Conservation (phyloP, 306 rosid species). For the Gleditsia sinensis region DNA sequence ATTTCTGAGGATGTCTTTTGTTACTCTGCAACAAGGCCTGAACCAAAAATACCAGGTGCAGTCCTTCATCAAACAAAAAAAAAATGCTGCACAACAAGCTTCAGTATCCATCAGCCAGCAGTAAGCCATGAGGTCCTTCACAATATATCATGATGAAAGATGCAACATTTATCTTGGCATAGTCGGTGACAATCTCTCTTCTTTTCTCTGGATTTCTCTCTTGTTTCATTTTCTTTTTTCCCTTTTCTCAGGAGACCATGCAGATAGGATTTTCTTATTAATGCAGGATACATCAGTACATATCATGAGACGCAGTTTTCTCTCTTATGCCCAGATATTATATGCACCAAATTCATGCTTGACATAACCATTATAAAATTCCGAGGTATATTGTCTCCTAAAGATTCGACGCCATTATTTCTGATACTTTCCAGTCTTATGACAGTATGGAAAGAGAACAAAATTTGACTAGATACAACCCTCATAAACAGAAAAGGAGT, state of each 20-base stretch:
- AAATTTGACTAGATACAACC: slow-evolving; percentile 4
- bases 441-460: neutral
- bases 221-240: neutral
- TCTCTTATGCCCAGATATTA: neutral
- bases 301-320: neutral
- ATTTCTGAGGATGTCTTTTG: neutral
- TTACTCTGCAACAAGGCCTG: slow-evolving; percentile 20
- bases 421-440: neutral
- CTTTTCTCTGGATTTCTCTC: neutral
- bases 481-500: neutral
- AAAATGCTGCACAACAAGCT: neutral
- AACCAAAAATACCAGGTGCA: neutral
- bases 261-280: neutral
- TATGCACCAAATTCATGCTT: neutral
- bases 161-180: slow-evolving; percentile 5
- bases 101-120: slow-evolving; percentile 16
- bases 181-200: neutral
- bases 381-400: neutral
- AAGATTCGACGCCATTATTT: neutral
- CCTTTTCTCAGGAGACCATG: neutral
- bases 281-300: neutral
- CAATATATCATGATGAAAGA: neutral
- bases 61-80: neutral
- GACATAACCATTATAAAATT: neutral
- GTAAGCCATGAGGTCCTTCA: neutral